phyloP scores from a whole-genome alignment of 2,329 filamentous ascomycete species.

The Zymoseptoria brevis region DNA sequence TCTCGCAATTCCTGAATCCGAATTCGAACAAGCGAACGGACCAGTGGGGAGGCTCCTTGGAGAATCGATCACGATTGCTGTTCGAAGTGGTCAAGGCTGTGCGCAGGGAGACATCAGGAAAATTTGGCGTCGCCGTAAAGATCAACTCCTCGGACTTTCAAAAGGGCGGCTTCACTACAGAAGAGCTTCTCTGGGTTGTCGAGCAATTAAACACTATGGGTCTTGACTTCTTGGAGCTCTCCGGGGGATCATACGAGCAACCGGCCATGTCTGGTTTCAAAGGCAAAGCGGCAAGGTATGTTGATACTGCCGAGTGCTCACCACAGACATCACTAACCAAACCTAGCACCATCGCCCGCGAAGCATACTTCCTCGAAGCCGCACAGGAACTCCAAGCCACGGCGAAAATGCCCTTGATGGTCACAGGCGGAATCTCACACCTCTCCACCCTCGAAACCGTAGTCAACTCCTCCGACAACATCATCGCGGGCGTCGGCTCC shows the following conservation, averaged over 20 bases:
- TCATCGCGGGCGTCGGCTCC: slow-evolving; percentile 9
- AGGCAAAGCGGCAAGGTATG: not conserved
- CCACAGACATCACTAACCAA: slow-evolving; percentile 1
- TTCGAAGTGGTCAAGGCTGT: slow-evolving; percentile 28
- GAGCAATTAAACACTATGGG: slow-evolving; percentile 7
- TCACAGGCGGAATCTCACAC: slow-evolving; percentile 10
- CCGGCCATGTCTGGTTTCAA: slow-evolving; percentile 8
- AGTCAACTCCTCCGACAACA: slow-evolving; percentile 1
- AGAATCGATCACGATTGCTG: slow-evolving; percentile 30
- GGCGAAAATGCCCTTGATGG: slow-evolving; percentile 10
- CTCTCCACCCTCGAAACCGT: slow-evolving; percentile 7
- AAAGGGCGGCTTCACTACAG: slow-evolving; percentile 7
- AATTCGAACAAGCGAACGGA: slow-evolving; percentile 33
- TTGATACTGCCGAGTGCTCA: not conserved
- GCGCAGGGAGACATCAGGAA: slow-evolving; percentile 4
- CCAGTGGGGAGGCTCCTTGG: slow-evolving; percentile 32
- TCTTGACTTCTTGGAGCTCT: slow-evolving; percentile 15
- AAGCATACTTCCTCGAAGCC: slow-evolving; percentile 12
- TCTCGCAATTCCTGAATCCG: slow-evolving; percentile 32
- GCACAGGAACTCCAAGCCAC: slow-evolving; percentile 6
- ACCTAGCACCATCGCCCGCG: slow-evolving; percentile 7
- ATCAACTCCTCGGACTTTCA: slow-evolving; percentile 14
- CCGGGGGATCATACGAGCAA: slow-evolving; percentile 8
- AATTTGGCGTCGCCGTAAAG: slow-evolving; percentile 13
- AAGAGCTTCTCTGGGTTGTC: slow-evolving; percentile 9